Conservation (phyloP, 1,284 basidiomycete genomes). For the Neonothopanus nambi region DNA sequence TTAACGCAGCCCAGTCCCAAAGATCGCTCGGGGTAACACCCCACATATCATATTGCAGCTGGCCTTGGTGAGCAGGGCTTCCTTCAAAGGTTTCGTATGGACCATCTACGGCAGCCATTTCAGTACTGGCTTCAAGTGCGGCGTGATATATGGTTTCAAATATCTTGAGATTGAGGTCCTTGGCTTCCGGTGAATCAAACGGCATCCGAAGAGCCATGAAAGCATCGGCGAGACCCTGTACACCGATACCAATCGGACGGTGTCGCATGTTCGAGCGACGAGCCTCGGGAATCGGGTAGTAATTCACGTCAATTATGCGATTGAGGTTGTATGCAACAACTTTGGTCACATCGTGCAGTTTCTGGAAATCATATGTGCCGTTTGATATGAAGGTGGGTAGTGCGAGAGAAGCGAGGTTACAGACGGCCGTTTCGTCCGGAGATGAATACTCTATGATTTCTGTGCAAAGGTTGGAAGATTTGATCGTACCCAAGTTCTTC, state of each 20-base stretch:
- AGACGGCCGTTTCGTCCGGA: slow-evolving; percentile 98
- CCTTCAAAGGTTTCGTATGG: slow-evolving; percentile 93
- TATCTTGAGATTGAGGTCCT: slow-evolving; percentile 91
- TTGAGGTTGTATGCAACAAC: slow-evolving; percentile 94
- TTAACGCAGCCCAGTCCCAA: slow-evolving; percentile 94
- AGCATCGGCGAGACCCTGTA: slow-evolving; percentile 96
- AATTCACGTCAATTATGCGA: slow-evolving; percentile 92
- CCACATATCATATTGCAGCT: slow-evolving; percentile 97
- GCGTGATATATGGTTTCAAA: slow-evolving; percentile 99
- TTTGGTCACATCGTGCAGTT: slow-evolving; percentile 93
- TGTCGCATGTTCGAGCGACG: slow-evolving; percentile 95
- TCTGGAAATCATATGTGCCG: slow-evolving; percentile 85
- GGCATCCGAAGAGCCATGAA: slow-evolving; percentile 98
- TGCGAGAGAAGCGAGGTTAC: slow-evolving; percentile 97
- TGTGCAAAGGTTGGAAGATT: slow-evolving; percentile 98
- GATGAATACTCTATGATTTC: slow-evolving; percentile 99
- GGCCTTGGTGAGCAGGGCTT: slow-evolving; percentile 86
- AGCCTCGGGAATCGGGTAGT: slow-evolving; percentile 92
- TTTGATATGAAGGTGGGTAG: slow-evolving; percentile 81
- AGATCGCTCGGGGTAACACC: slow-evolving; percentile 88
- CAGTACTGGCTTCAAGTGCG: slow-evolving; percentile 89
- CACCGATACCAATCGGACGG: slow-evolving; percentile 96
- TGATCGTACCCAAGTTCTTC: slow-evolving; percentile 99
- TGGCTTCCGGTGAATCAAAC: slow-evolving; percentile 90
- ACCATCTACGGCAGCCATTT: slow-evolving; percentile 83